These are phyloP conservation scores for Rubia balearica DNA, from an alignment of 305 asterid genomes.

Conservation along the genomic window DNA sequence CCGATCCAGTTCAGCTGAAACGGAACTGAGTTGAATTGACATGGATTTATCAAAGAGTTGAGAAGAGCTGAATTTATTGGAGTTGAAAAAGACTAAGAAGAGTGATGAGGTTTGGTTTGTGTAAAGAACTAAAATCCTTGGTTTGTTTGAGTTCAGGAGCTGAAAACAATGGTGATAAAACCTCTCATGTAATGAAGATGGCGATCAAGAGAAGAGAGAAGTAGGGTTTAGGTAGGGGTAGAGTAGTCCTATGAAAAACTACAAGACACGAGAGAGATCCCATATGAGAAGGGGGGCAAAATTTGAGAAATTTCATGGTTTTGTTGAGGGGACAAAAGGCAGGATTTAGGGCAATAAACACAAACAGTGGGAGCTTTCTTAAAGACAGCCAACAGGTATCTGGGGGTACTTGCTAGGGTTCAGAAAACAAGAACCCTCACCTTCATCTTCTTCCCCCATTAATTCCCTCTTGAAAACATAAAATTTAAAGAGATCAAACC, in stretches of 20 bases:
- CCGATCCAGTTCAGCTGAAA: no score
- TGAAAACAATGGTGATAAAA: slow-evolving; percentile 24
- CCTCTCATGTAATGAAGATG: neutral
- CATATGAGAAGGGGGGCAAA: slow-evolving; percentile 28
- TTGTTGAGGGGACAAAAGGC: slow-evolving; percentile 84
- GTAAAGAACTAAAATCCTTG: neutral
- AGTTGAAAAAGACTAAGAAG: no score
- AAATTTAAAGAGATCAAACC: neutral
- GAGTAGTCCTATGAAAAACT: slow-evolving; percentile 42
- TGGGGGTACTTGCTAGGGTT: slow-evolving; percentile 25
- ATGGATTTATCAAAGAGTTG: neutral
- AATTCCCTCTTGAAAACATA: slow-evolving; percentile 12
- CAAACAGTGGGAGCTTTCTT: slow-evolving; percentile 13
- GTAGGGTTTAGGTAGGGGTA: neutral
- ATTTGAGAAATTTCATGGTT: slow-evolving; percentile 79
- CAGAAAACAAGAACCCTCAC: slow-evolving; percentile 32
- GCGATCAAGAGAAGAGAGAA: neutral
- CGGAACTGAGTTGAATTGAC: no score
- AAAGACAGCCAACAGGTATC: slow-evolving; percentile 43
- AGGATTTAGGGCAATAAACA: slow-evolving; percentile 54
- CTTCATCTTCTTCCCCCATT: slow-evolving; percentile 13
- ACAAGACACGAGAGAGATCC: slow-evolving; percentile 80
- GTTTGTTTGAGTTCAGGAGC: slow-evolving; percentile 17
- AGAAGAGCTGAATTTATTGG: no score
- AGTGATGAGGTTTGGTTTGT: slow-evolving; percentile 1